Conservation (phyloP, 495 filamentous ascomycete genomes). For the Pyronema domesticum region DNA sequence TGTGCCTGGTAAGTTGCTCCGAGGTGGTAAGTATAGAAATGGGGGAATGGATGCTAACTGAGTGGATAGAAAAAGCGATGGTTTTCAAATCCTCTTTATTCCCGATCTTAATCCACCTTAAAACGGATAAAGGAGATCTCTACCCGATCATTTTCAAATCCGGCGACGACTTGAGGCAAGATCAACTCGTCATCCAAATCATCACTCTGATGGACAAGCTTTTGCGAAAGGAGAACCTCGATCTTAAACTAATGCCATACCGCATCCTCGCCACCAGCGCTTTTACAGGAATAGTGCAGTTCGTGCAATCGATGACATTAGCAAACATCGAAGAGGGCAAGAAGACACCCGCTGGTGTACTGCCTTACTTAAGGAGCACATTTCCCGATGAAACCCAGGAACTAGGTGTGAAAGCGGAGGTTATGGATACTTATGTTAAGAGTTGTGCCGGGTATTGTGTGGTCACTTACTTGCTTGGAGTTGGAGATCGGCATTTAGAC, state of each 20-base stretch:
- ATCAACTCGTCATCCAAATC: constrained; percentile 95
- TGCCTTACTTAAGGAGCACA: constrained; percentile 73
- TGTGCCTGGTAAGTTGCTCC: constrained; percentile 32
- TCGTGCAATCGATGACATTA: constrained; percentile 69
- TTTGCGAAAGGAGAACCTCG: constrained; percentile 88
- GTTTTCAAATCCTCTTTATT: constrained; percentile 92
- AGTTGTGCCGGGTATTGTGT: constrained; percentile 97
- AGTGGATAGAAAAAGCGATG: constrained; percentile 46
- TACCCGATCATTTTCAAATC: constrained; percentile 96
- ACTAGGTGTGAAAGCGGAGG: constrained; percentile 73
- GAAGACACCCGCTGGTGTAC: constrained; percentile 42
- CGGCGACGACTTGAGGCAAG: constrained; percentile 89
- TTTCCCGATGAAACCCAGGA: constrained; percentile 74
- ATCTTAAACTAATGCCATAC: constrained; percentile 88
- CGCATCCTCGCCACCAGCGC: constrained; percentile 86
- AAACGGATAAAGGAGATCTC: constrained; percentile 51
- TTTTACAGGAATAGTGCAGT: constrained; percentile 78
- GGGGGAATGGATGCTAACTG: too few species aligned
- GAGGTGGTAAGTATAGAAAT: too few species aligned
- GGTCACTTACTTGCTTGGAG: constrained; percentile 95
- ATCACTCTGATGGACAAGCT: constrained; percentile 96
- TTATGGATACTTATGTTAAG: constrained; percentile 89
- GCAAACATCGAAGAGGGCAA: constrained; percentile 70
- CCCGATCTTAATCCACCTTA: constrained; percentile 81
- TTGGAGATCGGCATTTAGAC: constrained; percentile 90